Evolutionary conservation across 257 asterid genomes (phyloP).

Genomic region (Nicotiana sylvestris): DNA sequence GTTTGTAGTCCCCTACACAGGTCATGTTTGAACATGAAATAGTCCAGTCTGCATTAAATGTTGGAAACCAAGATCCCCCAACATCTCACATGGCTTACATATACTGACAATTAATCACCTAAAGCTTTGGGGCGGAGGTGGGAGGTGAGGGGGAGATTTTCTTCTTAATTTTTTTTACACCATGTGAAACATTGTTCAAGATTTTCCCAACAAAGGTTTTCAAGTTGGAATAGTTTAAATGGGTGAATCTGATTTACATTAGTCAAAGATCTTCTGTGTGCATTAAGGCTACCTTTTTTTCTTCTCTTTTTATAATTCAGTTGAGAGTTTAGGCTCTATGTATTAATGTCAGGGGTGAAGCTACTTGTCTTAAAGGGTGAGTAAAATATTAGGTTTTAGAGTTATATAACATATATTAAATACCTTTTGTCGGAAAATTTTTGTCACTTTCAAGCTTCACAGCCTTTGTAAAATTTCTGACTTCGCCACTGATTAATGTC

Average conservation of each 20-base stretch:
- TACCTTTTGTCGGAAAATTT: no score
- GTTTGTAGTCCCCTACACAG: slow-evolving; percentile 39
- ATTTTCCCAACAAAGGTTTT: slow-evolving; percentile 7
- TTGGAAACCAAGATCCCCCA: slow-evolving; percentile 31
- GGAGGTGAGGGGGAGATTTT: neutral
- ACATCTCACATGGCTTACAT: slow-evolving; percentile 63
- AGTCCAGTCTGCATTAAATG: slow-evolving; percentile 46
- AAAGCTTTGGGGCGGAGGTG: neutral
- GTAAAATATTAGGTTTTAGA: no score
- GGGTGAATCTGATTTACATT: slow-evolving; percentile 22
- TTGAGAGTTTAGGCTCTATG: neutral
- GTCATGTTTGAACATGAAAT: slow-evolving; percentile 42
- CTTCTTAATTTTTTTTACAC: neutral
- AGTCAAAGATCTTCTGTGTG: slow-evolving; percentile 38
- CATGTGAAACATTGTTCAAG: slow-evolving; percentile 6
- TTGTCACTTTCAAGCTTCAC: no score
- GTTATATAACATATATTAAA: no score
- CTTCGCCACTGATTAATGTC: no score
- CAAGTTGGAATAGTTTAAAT: slow-evolving; percentile 15
- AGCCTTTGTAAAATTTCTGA: no score
- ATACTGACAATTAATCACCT: slow-evolving; percentile 23
- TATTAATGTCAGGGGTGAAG: no score
- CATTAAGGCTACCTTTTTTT: neutral
- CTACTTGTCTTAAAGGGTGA: no score
- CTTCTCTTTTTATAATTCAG: neutral